Percentiles rank a stretch among this genome's conserved stretches.
These are phyloP conservation scores for Coprinopsis sp. DNA, from an alignment of 768 basidiomycete species.

Conservation along the genomic window DNA sequence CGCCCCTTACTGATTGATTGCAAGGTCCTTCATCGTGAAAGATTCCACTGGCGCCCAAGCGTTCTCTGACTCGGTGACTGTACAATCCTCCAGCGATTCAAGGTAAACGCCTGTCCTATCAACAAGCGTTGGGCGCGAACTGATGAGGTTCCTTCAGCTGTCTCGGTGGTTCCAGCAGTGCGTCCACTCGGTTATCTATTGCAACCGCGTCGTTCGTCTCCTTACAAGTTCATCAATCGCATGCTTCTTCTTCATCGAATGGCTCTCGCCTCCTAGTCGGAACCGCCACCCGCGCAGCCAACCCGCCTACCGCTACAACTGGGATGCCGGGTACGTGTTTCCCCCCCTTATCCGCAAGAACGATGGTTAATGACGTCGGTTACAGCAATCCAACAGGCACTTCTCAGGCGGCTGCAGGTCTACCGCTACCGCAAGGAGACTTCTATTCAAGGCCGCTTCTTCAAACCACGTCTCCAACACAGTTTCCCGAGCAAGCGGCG, in stretches of 20 bases:
- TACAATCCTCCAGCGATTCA: constrained; percentile 19
- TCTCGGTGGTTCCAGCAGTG: not conserved
- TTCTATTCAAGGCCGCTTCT: no score
- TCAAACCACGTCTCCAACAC: no score
- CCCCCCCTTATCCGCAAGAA: no score
- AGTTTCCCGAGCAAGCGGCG: no score
- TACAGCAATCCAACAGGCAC: not conserved
- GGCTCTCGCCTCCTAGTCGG: no score
- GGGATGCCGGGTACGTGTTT: not conserved
- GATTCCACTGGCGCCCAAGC: constrained; percentile 51
- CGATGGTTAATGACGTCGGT: not conserved
- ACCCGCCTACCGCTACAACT: not conserved
- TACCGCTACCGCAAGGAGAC: no score
- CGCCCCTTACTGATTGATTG: not conserved
- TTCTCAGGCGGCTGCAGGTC: not conserved
- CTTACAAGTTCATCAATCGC: no score
- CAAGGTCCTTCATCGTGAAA: constrained; percentile 52
- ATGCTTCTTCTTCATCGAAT: not conserved
- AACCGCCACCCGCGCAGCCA: not conserved
- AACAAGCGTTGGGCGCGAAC: not conserved
- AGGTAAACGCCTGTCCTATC: not conserved
- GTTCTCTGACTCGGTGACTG: constrained; percentile 48
- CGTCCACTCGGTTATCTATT: not conserved
- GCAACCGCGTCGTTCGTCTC: not conserved
- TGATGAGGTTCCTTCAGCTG: not conserved